Conservation (phyloP, 805 yeast genomes). For the Candida manassasensis region DNA sequence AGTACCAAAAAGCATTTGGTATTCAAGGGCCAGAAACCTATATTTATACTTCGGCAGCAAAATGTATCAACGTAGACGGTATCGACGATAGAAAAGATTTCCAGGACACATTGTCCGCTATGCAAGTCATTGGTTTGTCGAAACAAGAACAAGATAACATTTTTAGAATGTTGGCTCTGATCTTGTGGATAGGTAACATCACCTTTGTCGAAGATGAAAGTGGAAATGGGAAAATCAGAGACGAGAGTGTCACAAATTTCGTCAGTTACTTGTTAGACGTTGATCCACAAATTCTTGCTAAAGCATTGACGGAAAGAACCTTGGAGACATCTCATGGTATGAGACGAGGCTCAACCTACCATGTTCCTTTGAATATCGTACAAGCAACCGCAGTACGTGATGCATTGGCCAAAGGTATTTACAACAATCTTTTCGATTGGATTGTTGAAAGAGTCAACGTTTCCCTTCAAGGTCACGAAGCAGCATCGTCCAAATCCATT, state of each 20-base stretch:
- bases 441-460: slow-evolving; percentile 86
- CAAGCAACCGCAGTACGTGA: slow-evolving; percentile 96
- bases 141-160: slow-evolving; percentile 86
- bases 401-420: slow-evolving; percentile 91
- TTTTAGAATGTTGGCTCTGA: slow-evolving; percentile 76
- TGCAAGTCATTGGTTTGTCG: slow-evolving; percentile 79
- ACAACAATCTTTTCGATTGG: slow-evolving; percentile 93
- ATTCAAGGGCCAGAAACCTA: slow-evolving; percentile 93
- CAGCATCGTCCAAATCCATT: slow-evolving; percentile 54
- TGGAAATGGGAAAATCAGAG: slow-evolving; percentile 80
- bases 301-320: slow-evolving; percentile 71
- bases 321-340: slow-evolving; percentile 89
- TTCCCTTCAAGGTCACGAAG: slow-evolving; percentile 52
- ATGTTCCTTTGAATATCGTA: slow-evolving; percentile 83
- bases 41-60: slow-evolving; percentile 79
- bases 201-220: slow-evolving; percentile 80
- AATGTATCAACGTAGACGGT: slow-evolving; percentile 81
- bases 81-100: slow-evolving; percentile 81
- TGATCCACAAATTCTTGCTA: slow-evolving; percentile 57
- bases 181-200: slow-evolving; percentile 93
- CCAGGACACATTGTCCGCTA: slow-evolving; percentile 76
- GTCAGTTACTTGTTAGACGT: slow-evolving; percentile 90
- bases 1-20: slow-evolving; percentile 79
- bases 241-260: slow-evolving; percentile 86
- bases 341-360: slow-evolving; percentile 88